Base-by-base conservation (phyloP, 1,139 yeast species). In the Kodamaea suecica region DNA sequence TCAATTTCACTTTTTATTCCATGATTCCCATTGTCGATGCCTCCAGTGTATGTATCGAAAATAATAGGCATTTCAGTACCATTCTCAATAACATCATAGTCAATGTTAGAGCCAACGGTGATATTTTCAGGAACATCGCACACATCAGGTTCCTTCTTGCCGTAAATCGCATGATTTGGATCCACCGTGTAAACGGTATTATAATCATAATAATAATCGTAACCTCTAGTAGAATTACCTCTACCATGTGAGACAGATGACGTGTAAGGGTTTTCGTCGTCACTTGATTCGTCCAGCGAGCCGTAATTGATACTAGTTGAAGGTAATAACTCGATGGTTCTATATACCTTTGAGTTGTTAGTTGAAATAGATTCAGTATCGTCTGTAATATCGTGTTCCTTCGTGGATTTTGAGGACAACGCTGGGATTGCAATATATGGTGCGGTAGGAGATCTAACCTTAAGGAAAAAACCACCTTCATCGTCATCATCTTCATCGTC, bases 151-250 rank as follows among this genome's bases (percentile, higher is more conserved):
- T 49, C 43, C 29, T 50, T 47, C 25, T 39, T 47, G 1, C 69
- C 69, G 43, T 61, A 66, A 9, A 66, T 57, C 4, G 70, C 63
- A 40, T 76, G 74, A 41, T 73, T 63, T 14, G 76, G 75, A 45
- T 77, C 78, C 25, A 68, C 73, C 3, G 79, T 73, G 53, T 84
- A 86, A 14, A 87, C 96, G 1, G 92, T 75, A 53, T 85, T 86
- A 59, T 87, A 87, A 60, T 88, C 95, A 55, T 88, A 88, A 55
- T 81, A 80, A 63, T 85, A 84, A 55, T 84, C 88, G 53, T 80
- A 81, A 32, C 95, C 92, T 59, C 94, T 73, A 41, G 66, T 63
- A 27, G 61, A 58, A 43, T 78, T 73, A 40, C 85, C 78, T 49
- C 78, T 76, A 24, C 84, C 81, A 59, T 84, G 95, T 4, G 90